Evolutionary conservation across 108 stramenopile genomes (phyloP), one percentile per base, ranked within the genome.

Genomic region (Cyclotella cryptica): DNA sequence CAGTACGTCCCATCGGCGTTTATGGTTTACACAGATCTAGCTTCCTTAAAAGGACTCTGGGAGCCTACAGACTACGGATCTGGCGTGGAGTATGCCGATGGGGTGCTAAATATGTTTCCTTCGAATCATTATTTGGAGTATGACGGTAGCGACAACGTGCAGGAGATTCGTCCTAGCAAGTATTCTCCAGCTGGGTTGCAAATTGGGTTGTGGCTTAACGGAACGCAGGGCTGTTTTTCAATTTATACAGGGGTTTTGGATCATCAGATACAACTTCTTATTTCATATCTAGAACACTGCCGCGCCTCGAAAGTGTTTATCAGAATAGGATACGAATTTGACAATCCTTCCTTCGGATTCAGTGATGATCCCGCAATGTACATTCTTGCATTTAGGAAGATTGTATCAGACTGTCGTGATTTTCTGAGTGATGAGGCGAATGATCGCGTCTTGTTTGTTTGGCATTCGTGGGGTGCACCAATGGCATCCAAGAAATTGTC

Each of bases 401-500:
- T 95, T 42, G 91, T 91, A 2, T 12, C 72, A 12, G 71, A 72
- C 19, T 85, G 85, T 62, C 79, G 86, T 65, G 42, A 68, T 2
- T 58, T 72, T 58, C 53, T 87, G 68, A 43, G 61, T 41, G 39
- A 68, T 27, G 26, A 66, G 3, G 71, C 79, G 29, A 72, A 45
- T 78, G 58, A 60, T 0, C 81, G 86, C 44, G 79, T 90, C 2
- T 55, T 79, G 26, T 91, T 92, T 71, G 90, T 91, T 15, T 95
- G 93, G 93, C 93, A 95, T 85, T 95, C 93, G 14, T 95, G 93
- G 93, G 91, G 81, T 47, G 93, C 91, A 30, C 87, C 87, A 14
- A 80, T 84, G 58, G 55, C 85, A 39, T 39, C 45, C 3, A 35
- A 60, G n/a, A 49, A 57, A 29, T 12, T 79, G 15, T 69, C 81